Percentiles rank a stretch among this genome's conserved stretches.
Evolutionary conservation across 768 basidiomycete species (phyloP).

Genomic region (Tricholoma sp.): DNA sequence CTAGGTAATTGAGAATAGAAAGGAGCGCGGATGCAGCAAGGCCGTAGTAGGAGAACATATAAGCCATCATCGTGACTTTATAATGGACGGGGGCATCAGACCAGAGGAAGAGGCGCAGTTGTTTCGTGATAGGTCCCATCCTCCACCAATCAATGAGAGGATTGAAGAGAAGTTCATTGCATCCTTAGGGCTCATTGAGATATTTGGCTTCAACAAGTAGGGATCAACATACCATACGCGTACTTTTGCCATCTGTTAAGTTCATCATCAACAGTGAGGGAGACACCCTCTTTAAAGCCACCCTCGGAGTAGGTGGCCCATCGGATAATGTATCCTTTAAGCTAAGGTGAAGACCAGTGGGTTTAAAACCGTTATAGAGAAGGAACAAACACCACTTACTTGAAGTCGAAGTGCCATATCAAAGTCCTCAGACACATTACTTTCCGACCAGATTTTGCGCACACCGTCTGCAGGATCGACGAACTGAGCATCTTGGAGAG

Average conservation of each 20-base stretch:
- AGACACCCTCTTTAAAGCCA: conserved; percentile 90
- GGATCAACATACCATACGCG: conserved; percentile 49
- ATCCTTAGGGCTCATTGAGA: conserved; percentile 34
- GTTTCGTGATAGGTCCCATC: conserved; percentile 78
- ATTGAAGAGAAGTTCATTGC: conserved; percentile 81
- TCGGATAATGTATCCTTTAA: conserved; percentile 70
- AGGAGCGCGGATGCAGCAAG: conserved; percentile 60
- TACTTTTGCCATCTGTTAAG: conserved; percentile 93
- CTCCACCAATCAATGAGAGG: conserved; percentile 76
- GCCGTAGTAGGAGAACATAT: conserved; percentile 62
- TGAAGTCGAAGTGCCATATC: conserved; percentile 73
- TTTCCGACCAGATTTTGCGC: conserved; percentile 79
- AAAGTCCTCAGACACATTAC: conserved; percentile 80
- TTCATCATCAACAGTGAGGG: conserved; percentile 85
- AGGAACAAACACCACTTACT: conserved; percentile 15
- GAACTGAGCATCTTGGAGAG: conserved; percentile 81
- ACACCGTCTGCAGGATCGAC: conserved; percentile 59
- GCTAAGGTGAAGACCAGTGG: conserved; percentile 16
- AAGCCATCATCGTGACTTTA: conserved; percentile 76
- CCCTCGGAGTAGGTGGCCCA: conserved; percentile 85
- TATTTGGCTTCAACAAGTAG: neutral
- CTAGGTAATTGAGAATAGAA: conserved; percentile 64
- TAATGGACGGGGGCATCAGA: conserved; percentile 74
- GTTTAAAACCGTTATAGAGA: neutral
- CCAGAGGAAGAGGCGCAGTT: conserved; percentile 75